phyloP scores from a whole-genome alignment of 1,139 yeast genomes.

The Pichia norvegensis region DNA sequence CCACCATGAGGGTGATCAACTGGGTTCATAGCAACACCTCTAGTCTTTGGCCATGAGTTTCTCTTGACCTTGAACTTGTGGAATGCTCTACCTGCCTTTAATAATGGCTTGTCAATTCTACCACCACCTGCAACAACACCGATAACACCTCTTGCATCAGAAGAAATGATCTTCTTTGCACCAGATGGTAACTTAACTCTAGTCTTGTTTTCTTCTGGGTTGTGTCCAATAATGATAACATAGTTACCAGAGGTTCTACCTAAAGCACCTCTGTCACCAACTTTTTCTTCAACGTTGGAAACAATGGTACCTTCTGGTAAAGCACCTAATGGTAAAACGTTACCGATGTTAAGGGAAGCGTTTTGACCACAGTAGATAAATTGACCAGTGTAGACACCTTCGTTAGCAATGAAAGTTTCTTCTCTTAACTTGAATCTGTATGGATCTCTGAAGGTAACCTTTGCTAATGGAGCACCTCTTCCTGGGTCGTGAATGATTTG shows the following conservation, averaged over 20 bases:
- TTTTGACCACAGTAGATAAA: slow-evolving; percentile 98
- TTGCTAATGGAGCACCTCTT: slow-evolving; percentile 99
- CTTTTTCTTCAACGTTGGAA: slow-evolving; percentile 97
- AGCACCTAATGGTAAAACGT: slow-evolving; percentile 92
- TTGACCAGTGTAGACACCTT: slow-evolving; percentile 99
- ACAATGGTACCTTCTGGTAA: slow-evolving; percentile 99
- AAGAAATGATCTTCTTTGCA: slow-evolving; percentile 92
- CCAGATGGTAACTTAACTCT: slow-evolving; percentile 99
- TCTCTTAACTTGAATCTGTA: slow-evolving; percentile 97
- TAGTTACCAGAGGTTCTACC: slow-evolving; percentile 99
- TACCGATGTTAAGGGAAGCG: slow-evolving; percentile 96
- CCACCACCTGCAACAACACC: slow-evolving; percentile 99
- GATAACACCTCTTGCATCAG: slow-evolving; percentile 97
- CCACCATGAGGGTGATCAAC: slow-evolving; percentile 99
- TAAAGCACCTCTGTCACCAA: slow-evolving; percentile 99
- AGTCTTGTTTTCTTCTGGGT: slow-evolving; percentile 98
- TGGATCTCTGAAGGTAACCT: slow-evolving; percentile 99
- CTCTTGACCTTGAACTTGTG: slow-evolving; percentile 98
- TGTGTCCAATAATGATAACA: slow-evolving; percentile 98
- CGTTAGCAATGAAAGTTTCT: slow-evolving; percentile 98
- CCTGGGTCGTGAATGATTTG: slow-evolving; percentile 99
- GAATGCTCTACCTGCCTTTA: slow-evolving; percentile 99
- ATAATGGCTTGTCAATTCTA: slow-evolving; percentile 98
- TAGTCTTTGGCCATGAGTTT: slow-evolving; percentile 99
- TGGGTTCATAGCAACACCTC: slow-evolving; percentile 99